Evolutionary conservation across 352 stramenopile species (phyloP).

Genomic region (Stephanocyclus meneghinianus): DNA sequence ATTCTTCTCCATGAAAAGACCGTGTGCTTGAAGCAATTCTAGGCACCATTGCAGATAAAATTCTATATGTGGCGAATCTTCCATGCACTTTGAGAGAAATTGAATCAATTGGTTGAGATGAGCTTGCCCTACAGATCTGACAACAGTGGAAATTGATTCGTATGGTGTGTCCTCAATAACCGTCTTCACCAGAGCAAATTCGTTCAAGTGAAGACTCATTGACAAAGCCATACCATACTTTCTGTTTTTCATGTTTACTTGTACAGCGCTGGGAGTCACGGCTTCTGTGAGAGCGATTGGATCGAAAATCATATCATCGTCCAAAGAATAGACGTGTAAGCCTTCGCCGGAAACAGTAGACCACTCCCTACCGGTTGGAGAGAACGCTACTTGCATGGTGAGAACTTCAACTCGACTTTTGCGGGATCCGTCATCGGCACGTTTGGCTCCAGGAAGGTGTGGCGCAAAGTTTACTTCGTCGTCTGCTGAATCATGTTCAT

Average conservation of each 20-base stretch:
- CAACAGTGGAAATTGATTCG: slow-evolving; percentile 88
- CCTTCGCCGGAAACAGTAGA: slow-evolving; percentile 95
- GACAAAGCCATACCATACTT: slow-evolving; percentile 91
- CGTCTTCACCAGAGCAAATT: slow-evolving; percentile 89
- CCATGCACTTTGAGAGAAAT: slow-evolving; percentile 90
- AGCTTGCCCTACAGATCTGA: slow-evolving; percentile 87
- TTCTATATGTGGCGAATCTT: slow-evolving; percentile 92
- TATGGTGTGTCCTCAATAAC: slow-evolving; percentile 90
- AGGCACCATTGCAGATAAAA: slow-evolving; percentile 96
- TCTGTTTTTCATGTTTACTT: slow-evolving; percentile 85
- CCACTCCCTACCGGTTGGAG: slow-evolving; percentile 95
- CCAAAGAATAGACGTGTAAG: slow-evolving; percentile 93
- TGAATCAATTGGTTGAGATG: slow-evolving; percentile 91
- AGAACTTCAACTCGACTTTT: slow-evolving; percentile 90
- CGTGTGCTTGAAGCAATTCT: slow-evolving; percentile 91
- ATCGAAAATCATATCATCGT: slow-evolving; percentile 97
- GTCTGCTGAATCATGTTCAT: slow-evolving; percentile 81
- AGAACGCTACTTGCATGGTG: slow-evolving; percentile 93
- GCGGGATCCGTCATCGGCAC: slow-evolving; percentile 77
- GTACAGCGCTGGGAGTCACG: slow-evolving; percentile 93
- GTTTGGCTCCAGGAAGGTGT: slow-evolving; percentile 73
- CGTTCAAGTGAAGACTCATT: slow-evolving; percentile 96
- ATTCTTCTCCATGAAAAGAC: slow-evolving; percentile 81
- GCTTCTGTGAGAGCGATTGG: slow-evolving; percentile 97
- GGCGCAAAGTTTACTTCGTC: slow-evolving; percentile 76